Percentiles rank a stretch among this genome's conserved stretches.
Evolutionary conservation across 148 eudicot species (phyloP).

Genomic region (Cornus kousa): DNA sequence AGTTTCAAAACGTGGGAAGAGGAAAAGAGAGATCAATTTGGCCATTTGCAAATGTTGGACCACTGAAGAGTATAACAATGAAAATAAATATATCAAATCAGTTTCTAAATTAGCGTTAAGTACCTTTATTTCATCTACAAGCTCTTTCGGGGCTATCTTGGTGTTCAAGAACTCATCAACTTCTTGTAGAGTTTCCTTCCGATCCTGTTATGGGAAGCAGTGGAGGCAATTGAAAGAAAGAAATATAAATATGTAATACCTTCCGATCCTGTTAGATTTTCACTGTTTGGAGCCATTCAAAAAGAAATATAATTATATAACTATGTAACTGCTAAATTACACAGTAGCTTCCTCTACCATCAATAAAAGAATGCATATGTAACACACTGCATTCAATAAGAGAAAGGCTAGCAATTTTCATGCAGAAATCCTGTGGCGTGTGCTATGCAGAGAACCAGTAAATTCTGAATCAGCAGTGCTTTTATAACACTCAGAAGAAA

Average conservation of each 20-base stretch:
- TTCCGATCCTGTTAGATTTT: slow-evolving; percentile 68
- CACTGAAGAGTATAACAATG: background rate
- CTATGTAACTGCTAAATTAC: background rate
- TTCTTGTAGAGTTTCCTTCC: slow-evolving; percentile 73
- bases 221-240: background rate
- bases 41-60: background rate
- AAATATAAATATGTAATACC: background rate
- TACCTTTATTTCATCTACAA: slow-evolving; percentile 79
- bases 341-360: background rate
- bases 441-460: too few species aligned
- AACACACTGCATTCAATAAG: background rate
- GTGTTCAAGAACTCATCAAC: slow-evolving; percentile 66
- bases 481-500: too few species aligned
- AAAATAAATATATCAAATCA: background rate
- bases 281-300: background rate
- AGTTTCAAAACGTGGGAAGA: background rate
- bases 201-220: slow-evolving; percentile 52
- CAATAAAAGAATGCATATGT: background rate
- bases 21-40: background rate
- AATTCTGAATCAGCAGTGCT: too few species aligned
- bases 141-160: slow-evolving; percentile 81
- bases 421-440: too few species aligned
- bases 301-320: background rate
- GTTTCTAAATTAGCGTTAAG: background rate
- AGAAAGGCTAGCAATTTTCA: background rate